phyloP scores from a whole-genome alignment of 2,329 filamentous ascomycete genomes.

The Elsinoe batatas region DNA sequence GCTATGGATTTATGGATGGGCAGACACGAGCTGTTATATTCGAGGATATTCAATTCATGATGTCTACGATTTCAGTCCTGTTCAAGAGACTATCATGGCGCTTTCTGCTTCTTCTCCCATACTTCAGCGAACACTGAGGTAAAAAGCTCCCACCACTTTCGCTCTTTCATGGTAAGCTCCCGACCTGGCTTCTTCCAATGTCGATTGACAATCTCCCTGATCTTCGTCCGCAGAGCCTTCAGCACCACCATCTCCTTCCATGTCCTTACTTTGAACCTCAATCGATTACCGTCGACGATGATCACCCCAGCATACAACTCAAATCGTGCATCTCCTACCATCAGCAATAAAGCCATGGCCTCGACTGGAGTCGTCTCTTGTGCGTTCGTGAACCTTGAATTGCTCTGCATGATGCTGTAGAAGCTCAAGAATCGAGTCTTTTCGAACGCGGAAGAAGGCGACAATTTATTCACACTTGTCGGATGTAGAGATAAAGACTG shows the following conservation, averaged over 20 bases:
- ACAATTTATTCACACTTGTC: conserved; percentile 71
- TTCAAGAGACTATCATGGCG: not conserved
- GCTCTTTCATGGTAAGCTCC: conserved; percentile 30
- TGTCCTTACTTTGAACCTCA: conserved; percentile 71
- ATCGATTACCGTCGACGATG: conserved; percentile 75
- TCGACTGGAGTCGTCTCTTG: conserved; percentile 62
- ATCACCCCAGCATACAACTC: conserved; percentile 86
- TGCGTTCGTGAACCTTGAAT: conserved; percentile 72
- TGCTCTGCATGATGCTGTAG: conserved; percentile 94
- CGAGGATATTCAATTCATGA: conserved; percentile 76
- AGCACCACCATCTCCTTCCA: conserved; percentile 90
- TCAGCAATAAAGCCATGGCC: conserved; percentile 69
- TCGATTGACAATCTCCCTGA: conserved; percentile 65
- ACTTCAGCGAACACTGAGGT: conserved; percentile 28
- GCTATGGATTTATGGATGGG: conserved; percentile 76
- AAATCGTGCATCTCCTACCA: conserved; percentile 82
- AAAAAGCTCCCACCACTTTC: conserved; percentile 34
- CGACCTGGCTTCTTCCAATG: conserved; percentile 51
- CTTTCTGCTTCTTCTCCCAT: conserved; percentile 17
- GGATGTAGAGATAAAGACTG: conserved; percentile 81
- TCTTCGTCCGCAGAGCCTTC: conserved; percentile 63
- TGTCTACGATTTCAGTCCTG: not conserved
- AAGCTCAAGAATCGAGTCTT: conserved; percentile 79
- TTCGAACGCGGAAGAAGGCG: conserved; percentile 15
- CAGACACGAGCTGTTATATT: conserved; percentile 73